These are phyloP conservation scores for Isatis lusitanica DNA, from an alignment of 441 rosid genomes.

Conservation along the genomic window DNA sequence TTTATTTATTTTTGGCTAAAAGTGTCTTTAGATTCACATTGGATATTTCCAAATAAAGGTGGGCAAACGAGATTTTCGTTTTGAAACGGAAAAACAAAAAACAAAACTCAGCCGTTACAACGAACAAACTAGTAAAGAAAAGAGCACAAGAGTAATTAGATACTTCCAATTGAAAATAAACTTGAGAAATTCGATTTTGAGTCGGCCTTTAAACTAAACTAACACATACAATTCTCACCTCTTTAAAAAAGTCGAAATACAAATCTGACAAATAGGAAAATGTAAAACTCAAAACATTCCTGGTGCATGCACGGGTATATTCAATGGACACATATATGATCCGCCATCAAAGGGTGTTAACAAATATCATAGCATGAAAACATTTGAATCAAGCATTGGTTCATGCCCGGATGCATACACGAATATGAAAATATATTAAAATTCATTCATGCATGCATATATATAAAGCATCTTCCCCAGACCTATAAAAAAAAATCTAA, in stretches of 20 bases:
- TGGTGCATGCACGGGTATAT: conserved; percentile 12
- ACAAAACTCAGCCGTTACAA: conserved; percentile 9
- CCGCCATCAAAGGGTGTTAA: not conserved
- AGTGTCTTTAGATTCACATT: not conserved
- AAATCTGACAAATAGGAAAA: not conserved
- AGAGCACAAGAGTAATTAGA: not conserved
- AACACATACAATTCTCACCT: not conserved
- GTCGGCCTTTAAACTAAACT: not conserved
- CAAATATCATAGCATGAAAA: not conserved
- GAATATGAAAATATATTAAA: not conserved
- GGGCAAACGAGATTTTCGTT: not conserved
- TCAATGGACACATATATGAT: conserved; percentile 12
- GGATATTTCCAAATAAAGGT: not conserved
- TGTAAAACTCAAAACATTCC: not conserved
- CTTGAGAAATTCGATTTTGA: not conserved
- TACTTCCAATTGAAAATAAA: not conserved
- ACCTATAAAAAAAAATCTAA: not conserved
- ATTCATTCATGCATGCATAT: conserved; percentile 25
- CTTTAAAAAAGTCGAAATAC: not conserved
- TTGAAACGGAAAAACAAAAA: not conserved
- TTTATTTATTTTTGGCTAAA: not conserved
- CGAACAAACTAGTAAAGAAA: not conserved
- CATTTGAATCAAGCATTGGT: not conserved
- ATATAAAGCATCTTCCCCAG: not conserved
- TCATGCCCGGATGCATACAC: not conserved